These are phyloP conservation scores for Talaromyces funiculosus DNA, from an alignment of 2,329 filamentous ascomycete genomes.

Conservation along the genomic window DNA sequence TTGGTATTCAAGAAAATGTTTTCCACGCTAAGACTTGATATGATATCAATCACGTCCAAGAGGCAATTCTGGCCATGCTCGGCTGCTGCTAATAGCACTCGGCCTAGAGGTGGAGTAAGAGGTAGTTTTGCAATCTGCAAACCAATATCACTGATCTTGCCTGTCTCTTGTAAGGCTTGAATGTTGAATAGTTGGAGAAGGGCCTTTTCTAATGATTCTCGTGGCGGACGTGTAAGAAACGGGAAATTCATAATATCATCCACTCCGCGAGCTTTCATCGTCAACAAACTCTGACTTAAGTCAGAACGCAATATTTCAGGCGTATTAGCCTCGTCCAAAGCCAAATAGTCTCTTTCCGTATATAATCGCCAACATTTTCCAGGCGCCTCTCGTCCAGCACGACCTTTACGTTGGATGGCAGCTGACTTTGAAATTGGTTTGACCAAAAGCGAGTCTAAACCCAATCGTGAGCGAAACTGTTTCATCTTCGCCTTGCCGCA, in stretches of 20 bases:
- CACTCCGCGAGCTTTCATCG: constrained; percentile 88
- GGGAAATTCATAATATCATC: constrained; percentile 77
- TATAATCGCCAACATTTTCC: constrained; percentile 89
- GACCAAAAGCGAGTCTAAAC: constrained; percentile 82
- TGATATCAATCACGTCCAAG: constrained; percentile 78
- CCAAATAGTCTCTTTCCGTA: constrained; percentile 68
- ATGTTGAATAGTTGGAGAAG: constrained; percentile 74
- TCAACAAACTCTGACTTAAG: constrained; percentile 76
- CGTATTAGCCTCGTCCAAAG: constrained; percentile 65
- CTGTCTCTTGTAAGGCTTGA: constrained; percentile 65
- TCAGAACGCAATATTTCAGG: constrained; percentile 92
- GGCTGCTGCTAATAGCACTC: constrained; percentile 75
- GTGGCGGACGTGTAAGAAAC: constrained; percentile 72
- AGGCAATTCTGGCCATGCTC: constrained; percentile 67
- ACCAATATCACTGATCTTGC: constrained; percentile 68
- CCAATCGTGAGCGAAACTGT: constrained; percentile 76
- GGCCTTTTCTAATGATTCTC: constrained; percentile 74
- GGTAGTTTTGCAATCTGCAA: constrained; percentile 76
- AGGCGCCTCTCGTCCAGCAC: constrained; percentile 84
- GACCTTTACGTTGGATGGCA: constrained; percentile 82
- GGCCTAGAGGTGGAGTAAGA: constrained; percentile 71
- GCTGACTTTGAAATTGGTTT: constrained; percentile 92
- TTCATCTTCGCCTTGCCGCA: constrained; percentile 93
- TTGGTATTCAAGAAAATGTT: constrained; percentile 57
- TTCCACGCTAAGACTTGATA: constrained; percentile 60